Evolutionary conservation across 129 eudicot species (phyloP).

Genomic region (Scalesia atractyloides): DNA sequence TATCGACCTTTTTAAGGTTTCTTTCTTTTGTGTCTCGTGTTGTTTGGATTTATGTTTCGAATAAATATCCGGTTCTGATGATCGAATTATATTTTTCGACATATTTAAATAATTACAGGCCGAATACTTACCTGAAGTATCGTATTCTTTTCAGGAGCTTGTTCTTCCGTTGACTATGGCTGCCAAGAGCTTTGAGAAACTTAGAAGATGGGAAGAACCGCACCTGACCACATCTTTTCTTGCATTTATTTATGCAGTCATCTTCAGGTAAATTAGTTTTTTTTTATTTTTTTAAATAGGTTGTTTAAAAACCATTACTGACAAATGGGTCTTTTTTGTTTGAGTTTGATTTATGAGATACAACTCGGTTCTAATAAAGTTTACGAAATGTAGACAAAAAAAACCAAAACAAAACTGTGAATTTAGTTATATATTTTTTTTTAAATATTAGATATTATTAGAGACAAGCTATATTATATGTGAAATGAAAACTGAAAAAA

Average conservation of each 20-base stretch:
- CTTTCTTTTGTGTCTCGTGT: not conserved
- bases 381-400: too few relatives aligned
- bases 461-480: too few relatives aligned
- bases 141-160: slow-evolving; percentile 59
- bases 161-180: slow-evolving; percentile 68
- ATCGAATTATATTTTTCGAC: not conserved
- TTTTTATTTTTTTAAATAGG: not conserved
- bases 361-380: too few relatives aligned
- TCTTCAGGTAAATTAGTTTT: slow-evolving; percentile 57
- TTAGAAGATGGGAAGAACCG: slow-evolving; percentile 90
- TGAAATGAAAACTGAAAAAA: too few relatives aligned
- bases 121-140: not conserved
- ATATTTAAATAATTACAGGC: too few relatives aligned
- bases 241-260: slow-evolving; percentile 63
- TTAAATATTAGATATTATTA: too few relatives aligned
- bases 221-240: slow-evolving; percentile 75
- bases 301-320: too few relatives aligned
- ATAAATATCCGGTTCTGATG: too few relatives aligned
- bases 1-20: slow-evolving; percentile 94
- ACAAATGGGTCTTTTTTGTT: too few relatives aligned
- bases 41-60: not conserved
- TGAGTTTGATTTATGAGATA: too few relatives aligned
- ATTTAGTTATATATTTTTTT: too few relatives aligned
- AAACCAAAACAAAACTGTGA: too few relatives aligned
- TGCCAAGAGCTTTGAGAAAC: slow-evolving; percentile 57